Base-by-base conservation (phyloP, 2,329 filamentous ascomycete species). In the Aspergillus hortae region DNA sequence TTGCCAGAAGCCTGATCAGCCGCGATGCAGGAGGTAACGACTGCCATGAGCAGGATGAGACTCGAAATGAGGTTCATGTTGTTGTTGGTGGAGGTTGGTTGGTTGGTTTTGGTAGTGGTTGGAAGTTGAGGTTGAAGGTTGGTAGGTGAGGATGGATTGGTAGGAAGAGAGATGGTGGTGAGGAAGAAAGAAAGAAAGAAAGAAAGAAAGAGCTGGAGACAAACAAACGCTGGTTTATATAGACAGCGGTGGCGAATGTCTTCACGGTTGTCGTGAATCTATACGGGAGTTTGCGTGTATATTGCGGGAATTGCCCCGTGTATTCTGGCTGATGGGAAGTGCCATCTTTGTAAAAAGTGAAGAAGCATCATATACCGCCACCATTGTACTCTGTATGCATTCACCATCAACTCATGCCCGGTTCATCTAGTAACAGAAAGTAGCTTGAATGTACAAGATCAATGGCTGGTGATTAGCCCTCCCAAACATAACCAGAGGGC, bases 401-500 rank as follows among this genome's bases (percentile, higher is more conserved):
- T 30, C 27, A 30, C 27, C 9, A 4, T 30, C 27, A 30, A 5
- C 27, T 6, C 10, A 10, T 30, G 27, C 3, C 4, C 35, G n/a
- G 14, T n/a, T 38, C 35, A 15, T 11, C 35, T 38, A 19, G 19
- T 15, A 6, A n/a, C 35, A 38, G 15, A 4, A 38, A 38, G 35
- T 38, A 38, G 14, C 4, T n/a, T 38, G 35, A 38, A 38, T 17
- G n/a, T 10, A 30, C 27, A 14, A 11, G 35, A 6, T 38, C 33
- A 35, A 35, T n/a, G 33, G 11, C 33, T 35, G 6, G 10, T 12
- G 6, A 15, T 41, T 35, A 48, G 27, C 27, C 12, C 43, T 43
- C 41, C 33, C 19, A 30, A 4, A 47, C 23, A 53, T 58, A 58
- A 10, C 23, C 46, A 17, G 17, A 49, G 21, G 55, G 55, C 11